Evolutionary conservation across 2,329 filamentous ascomycete genomes (phyloP), one percentile per base, ranked within the genome.

Genomic region (Fusarium falciforme): DNA sequence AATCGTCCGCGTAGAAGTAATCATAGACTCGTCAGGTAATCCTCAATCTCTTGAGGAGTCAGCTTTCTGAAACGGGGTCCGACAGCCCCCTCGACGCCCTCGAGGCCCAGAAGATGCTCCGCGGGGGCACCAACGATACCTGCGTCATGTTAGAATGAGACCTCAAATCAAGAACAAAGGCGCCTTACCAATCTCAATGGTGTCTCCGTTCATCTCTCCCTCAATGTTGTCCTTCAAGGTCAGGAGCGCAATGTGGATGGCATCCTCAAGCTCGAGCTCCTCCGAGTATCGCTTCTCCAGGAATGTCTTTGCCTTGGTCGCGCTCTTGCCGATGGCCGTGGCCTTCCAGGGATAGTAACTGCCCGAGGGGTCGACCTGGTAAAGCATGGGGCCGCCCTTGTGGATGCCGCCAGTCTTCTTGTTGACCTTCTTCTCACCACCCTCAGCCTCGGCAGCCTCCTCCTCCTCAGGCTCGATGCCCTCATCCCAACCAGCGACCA

Each of bases 291-390:
- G 90, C 92, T 99, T 99, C 89, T 99, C 96, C 82, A 99, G 85
- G 87, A 99, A 99, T 0, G 96, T 99, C 91, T 99, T 99, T 65
- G 96, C 96, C 80, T 95, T 97, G 44, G 96, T 98, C 62, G 96
- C 96, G 82, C 95, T 97, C 91, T 99, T 99, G 81, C 96, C 96
- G 81, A 99, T 99, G 61, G 96, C 96, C 58, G 96, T 99, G 47
- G 96, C 96, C 89, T 99, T 99, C 96, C 96, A 99, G 5, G 96
- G 96, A 84, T 98, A 99, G 84, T 99, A 99, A 83, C 94, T 97
- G 77, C 96, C 96, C 75, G 94, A 98, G n/a, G 96, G 96, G 82
- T 99, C 96, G 77, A 99, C 96, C 87, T 99, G 96, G 87, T 99
- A 99, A 82, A 99, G 86, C 89, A 97, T 98, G 57, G 96, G 96